phyloP scores from a whole-genome alignment of 352 stramenopile genomes.

The Hyaloperonospora arabidopsidis region DNA sequence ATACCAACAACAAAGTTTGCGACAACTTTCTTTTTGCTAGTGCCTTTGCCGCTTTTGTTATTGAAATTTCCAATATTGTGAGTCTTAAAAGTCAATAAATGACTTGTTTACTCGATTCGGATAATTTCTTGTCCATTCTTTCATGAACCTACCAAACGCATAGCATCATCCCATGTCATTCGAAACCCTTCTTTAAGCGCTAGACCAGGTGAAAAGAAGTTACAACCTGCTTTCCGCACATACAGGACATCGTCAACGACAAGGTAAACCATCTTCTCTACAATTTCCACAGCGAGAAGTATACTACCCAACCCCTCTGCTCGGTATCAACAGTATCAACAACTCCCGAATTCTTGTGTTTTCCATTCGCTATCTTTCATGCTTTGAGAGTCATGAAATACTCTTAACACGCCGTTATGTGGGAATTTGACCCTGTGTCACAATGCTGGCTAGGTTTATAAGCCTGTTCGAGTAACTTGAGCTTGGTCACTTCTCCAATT shows the following conservation, averaged over 20 bases:
- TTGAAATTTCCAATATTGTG: constrained; percentile 4
- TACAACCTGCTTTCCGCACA: constrained; percentile 4
- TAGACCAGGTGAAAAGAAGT: constrained; percentile 2
- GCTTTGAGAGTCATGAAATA: background rate
- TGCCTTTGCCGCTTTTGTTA: background rate
- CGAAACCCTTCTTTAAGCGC: constrained; percentile 1
- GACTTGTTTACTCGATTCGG: constrained; percentile 1
- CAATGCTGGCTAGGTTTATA: background rate
- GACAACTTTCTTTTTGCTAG: background rate
- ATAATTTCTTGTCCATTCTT: constrained; percentile 6
- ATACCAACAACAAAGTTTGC: constrained; percentile 1
- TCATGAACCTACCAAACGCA: background rate
- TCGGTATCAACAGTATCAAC: background rate
- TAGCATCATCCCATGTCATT: background rate
- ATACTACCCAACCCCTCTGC: background rate
- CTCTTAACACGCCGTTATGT: background rate
- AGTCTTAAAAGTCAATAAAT: too few relatives aligned
- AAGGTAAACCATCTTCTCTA: constrained; percentile 7
- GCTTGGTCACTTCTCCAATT: background rate
- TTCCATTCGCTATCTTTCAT: background rate
- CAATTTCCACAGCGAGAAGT: background rate
- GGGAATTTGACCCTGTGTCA: background rate
- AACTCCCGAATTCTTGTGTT: background rate
- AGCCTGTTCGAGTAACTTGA: background rate
- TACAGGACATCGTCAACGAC: constrained; percentile 6